Percentiles rank a stretch among this genome's conserved stretches.
Evolutionary conservation across 192 early-diverging fungal species (phyloP).

Genomic region (Linnemannia hyalina): DNA sequence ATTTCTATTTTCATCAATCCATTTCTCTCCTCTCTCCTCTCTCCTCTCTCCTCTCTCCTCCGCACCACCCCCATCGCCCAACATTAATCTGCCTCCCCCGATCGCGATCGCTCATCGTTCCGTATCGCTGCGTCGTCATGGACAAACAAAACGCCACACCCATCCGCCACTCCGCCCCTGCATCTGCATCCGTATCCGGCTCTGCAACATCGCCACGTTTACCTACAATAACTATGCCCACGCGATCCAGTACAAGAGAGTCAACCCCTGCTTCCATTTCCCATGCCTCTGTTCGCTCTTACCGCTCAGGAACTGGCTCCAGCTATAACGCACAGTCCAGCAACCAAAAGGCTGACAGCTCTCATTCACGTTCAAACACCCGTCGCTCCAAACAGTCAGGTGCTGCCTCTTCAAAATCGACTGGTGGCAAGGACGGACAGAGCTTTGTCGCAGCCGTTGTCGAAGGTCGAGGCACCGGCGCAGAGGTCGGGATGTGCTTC

Average conservation of each 20-base stretch:
- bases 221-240: neutral
- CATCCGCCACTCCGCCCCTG: too few species aligned
- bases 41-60: neutral
- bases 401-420: slow-evolving; percentile 16
- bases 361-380: neutral
- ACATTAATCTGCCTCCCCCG: neutral
- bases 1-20: neutral
- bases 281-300: neutral
- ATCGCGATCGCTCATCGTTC: neutral
- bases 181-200: too few species aligned
- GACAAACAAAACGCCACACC: neutral
- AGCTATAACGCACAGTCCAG: neutral
- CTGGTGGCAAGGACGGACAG: slow-evolving; percentile 17
- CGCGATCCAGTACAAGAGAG: neutral
- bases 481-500: slow-evolving; percentile 73
- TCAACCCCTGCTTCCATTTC: neutral
- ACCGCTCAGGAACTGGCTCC: neutral
- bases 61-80: neutral
- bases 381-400: slow-evolving; percentile 18
- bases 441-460: slow-evolving; percentile 60
- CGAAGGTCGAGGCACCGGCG: slow-evolving; percentile 62
- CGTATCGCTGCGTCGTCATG: neutral
- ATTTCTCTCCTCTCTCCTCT: neutral
- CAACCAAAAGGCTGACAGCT: neutral
- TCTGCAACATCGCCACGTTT: neutral